These are phyloP conservation scores for Ammopiptanthus mongolicus DNA, from an alignment of 306 rosid species.

Conservation along the genomic window DNA sequence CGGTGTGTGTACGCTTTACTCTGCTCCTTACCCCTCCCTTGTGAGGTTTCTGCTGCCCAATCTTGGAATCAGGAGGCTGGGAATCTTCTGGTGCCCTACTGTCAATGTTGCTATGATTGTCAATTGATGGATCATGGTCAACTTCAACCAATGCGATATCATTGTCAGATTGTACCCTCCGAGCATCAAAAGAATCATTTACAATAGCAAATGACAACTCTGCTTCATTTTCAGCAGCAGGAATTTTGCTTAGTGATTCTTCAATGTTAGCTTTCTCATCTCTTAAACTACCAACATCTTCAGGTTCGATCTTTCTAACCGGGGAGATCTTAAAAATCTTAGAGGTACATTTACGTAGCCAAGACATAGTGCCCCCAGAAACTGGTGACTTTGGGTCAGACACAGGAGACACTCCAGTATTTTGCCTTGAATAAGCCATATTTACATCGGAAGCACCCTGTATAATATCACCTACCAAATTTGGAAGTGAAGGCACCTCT, in stretches of 20 bases:
- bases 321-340: conserved; percentile 82
- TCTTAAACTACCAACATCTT: conserved; percentile 37
- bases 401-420: conserved; percentile 38
- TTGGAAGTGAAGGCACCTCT: conserved; percentile 55
- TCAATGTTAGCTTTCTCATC: conserved; percentile 37
- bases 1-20: conserved; percentile 49
- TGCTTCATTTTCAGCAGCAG: conserved; percentile 55
- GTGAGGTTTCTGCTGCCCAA: conserved; percentile 33
- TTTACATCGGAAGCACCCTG: conserved; percentile 40
- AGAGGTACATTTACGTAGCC: conserved; percentile 88
- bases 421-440: conserved; percentile 41
- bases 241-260: conserved; percentile 37
- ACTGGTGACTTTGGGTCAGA: conserved; percentile 46
- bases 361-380: conserved; percentile 74
- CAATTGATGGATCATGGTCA: conserved; percentile 53
- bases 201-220: conserved; percentile 64
- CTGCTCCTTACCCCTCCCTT: conserved; percentile 51
- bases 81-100: conserved; percentile 51
- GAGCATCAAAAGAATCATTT: conserved; percentile 68
- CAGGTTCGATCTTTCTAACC: conserved; percentile 42
- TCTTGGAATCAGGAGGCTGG: conserved; percentile 51
- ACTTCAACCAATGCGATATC: conserved; percentile 54
- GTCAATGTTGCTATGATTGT: conserved; percentile 57
- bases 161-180: conserved; percentile 47
- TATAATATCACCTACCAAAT: conserved; percentile 38